Conservation (phyloP, 2,329 filamentous ascomycete genomes). For the Colletotrichum costaricense region DNA sequence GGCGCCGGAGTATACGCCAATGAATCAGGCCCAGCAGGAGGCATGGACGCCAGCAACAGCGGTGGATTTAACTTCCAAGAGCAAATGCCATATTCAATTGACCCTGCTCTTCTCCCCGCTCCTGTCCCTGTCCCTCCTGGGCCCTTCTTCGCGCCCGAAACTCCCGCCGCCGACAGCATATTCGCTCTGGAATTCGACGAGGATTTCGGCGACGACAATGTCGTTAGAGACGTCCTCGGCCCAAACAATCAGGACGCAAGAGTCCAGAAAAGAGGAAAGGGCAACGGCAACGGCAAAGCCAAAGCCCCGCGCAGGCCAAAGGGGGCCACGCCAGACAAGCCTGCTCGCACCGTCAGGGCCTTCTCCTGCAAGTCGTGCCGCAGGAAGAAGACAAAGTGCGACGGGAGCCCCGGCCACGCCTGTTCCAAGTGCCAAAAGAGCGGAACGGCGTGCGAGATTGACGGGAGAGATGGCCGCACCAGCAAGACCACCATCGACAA, state of each 20-base stretch:
- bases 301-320: neutral
- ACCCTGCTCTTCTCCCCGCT: no score
- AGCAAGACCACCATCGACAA: neutral
- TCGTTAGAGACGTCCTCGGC: neutral
- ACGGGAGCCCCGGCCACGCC: neutral
- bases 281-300: neutral
- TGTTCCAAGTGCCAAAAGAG: neutral
- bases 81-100: no score
- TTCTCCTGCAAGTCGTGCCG: neutral
- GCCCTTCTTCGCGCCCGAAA: no score
- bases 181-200: no score
- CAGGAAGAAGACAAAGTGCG: conserved; percentile 1
- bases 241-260: neutral
- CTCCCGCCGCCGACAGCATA: no score
- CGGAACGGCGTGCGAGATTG: neutral
- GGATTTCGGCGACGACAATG: no score
- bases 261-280: neutral
- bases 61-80: no score
- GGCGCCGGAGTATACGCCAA: no score
- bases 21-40: no score
- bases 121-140: no score
- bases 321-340: no score
- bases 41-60: no score
- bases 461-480: neutral
- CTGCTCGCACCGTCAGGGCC: neutral